phyloP scores from a whole-genome alignment of 139 green algal genomes.

The Tetratostichococcus sp. region DNA sequence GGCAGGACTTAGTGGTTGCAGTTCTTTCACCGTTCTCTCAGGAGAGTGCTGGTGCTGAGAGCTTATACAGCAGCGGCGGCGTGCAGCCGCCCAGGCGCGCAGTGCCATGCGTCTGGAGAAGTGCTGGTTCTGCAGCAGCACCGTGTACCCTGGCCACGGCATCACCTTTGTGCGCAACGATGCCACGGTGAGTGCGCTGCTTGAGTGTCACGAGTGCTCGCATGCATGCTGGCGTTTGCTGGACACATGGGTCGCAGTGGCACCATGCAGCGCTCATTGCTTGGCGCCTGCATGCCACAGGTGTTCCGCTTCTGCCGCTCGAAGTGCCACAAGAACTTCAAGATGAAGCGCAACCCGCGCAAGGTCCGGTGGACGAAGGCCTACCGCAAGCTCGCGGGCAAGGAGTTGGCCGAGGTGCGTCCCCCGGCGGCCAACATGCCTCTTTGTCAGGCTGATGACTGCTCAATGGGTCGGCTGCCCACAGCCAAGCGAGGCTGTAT shows the following conservation, averaged over 20 bases:
- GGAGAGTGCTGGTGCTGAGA: too few relatives aligned
- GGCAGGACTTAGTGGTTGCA: too few relatives aligned
- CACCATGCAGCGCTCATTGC: too few relatives aligned
- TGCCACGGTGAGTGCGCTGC: conserved; percentile 41
- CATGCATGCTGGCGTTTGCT: too few relatives aligned
- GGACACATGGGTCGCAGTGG: too few relatives aligned
- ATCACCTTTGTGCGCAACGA: conserved; percentile 98
- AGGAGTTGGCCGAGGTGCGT: conserved; percentile 83
- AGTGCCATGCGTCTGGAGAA: conserved; percentile 81
- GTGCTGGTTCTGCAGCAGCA: conserved; percentile 99
- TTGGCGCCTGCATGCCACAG: conserved; percentile 28
- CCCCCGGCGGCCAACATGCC: too few relatives aligned
- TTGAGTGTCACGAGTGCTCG: not conserved
- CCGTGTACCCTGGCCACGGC: conserved; percentile 92
- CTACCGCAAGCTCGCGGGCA: conserved; percentile 89
- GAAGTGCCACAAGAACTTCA: conserved; percentile 99
- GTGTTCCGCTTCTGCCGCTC: conserved; percentile 94
- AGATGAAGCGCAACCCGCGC: conserved; percentile 98
- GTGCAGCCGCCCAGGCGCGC: too few relatives aligned
- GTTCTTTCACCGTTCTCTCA: too few relatives aligned
- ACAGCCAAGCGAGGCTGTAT: too few relatives aligned
- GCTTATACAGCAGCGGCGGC: too few relatives aligned
- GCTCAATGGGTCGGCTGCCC: too few relatives aligned
- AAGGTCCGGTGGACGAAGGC: conserved; percentile 98
- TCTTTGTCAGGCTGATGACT: too few relatives aligned